Base-by-base conservation (phyloP, 139 green algal genomes). In the Yamagishiella unicocca region DNA sequence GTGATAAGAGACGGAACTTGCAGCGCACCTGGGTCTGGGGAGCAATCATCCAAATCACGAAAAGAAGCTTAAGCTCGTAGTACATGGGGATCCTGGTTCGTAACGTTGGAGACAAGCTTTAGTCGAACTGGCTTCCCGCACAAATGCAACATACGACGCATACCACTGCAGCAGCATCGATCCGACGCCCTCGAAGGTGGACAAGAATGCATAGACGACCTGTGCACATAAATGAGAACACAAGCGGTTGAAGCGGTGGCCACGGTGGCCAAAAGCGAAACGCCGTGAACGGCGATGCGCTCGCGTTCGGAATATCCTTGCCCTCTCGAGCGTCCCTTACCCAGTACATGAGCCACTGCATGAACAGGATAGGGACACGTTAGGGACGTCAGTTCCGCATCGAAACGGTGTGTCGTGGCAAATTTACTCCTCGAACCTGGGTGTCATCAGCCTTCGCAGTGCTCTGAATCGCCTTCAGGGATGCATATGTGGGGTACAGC, bases 31-130 rank as follows among this genome's bases (percentile, higher is more conserved):
- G 82, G 0, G 82, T 90, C 71, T 88, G 76, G 6, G 89, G 89
- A 9, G 84, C 85, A 25, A 92, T 88, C 85, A 92, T 67, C 89
- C 89, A 92, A 1, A 91, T 33, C 2, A 91, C 38, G 31, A 89
- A 53, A 0, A 91, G 64, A 25, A 91, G 33, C 75, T 92, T 89
- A 24, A 87, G 62, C 73, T 91, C 76, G 38, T 91, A 88, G 64
- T 90, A 91, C 4, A 91, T 77, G 4, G 89, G 89, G 12, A 92
- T 80, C 89, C 83, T 91, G 70, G 5, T 75, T 45, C 74, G 6
- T 31, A 67, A 67, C 58, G 58, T 9, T 67, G 6, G 58, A 31
- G 24, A 58, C 50, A 12, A 12, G 50, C 50, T 12, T 58, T 58
- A 25, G 14, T 17, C 50, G 50, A 58, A 58, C 50, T 54, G 10